Evolutionary conservation across 2,329 filamentous ascomycete genomes (phyloP).

Genomic region (Lecanicillium sp.): DNA sequence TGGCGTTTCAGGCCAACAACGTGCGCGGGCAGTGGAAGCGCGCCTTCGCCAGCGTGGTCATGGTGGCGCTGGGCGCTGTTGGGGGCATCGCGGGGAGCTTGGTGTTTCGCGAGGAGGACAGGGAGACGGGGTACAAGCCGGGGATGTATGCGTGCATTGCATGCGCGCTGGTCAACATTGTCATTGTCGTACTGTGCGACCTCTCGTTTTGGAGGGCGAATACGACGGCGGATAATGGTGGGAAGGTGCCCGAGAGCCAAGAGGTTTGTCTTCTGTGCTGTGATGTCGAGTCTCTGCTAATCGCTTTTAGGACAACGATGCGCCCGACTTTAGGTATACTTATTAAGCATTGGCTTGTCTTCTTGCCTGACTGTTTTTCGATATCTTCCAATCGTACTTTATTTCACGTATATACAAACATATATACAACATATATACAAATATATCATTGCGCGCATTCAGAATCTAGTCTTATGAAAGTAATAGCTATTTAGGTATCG

Average conservation of each 20-base stretch:
- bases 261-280: conserved; percentile 36
- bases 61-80: conserved; percentile 70
- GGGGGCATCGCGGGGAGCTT: conserved; percentile 71
- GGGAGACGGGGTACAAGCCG: conserved; percentile 44
- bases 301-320: neutral
- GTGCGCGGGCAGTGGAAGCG: conserved; percentile 86
- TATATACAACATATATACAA: too few species aligned
- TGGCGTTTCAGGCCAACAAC: conserved; percentile 84
- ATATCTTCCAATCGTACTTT: too few species aligned
- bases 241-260: conserved; percentile 44
- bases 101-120: conserved; percentile 60
- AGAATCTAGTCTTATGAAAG: neutral
- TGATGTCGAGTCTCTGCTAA: neutral
- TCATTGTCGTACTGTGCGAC: conserved; percentile 38
- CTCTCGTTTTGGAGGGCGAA: conserved; percentile 40
- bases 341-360: neutral
- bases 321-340: conserved; percentile 13
- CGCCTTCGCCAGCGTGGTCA: conserved; percentile 67
- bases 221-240: conserved; percentile 45
- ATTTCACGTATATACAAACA: too few species aligned
- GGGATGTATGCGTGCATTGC: conserved; percentile 52
- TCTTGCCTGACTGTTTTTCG: too few species aligned
- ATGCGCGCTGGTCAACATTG: conserved; percentile 38
- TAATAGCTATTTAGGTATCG: too few species aligned
- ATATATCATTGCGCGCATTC: too few species aligned